Conservation (phyloP, 1,284 basidiomycete species). For the Irpex sp. region DNA sequence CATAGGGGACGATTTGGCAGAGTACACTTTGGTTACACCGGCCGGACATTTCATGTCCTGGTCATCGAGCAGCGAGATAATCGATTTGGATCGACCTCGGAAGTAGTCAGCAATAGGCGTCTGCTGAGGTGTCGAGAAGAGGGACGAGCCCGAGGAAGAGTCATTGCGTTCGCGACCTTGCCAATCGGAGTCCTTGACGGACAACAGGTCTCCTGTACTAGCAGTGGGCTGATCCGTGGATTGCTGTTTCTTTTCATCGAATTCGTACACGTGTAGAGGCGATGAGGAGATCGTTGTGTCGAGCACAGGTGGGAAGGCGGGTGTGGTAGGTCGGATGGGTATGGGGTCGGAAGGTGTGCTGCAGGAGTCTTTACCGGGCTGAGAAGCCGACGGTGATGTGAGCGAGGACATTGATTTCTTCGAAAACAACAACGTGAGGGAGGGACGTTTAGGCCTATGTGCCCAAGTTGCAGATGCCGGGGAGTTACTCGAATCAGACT, state of each 20-base stretch:
- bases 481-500: conserved; percentile 16
- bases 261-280: conserved; percentile 36
- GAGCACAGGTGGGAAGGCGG: conserved; percentile 40
- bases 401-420: conserved; percentile 33
- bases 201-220: background rate
- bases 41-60: conserved; percentile 20
- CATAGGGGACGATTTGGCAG: background rate
- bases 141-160: conserved; percentile 23
- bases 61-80: conserved; percentile 25
- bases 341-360: background rate
- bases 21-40: background rate
- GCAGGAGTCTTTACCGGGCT: background rate
- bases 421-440: conserved; percentile 33
- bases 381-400: conserved; percentile 17
- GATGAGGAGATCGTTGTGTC: conserved; percentile 49
- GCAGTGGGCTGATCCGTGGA: background rate
- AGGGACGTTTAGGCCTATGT: conserved; percentile 30
- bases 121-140: conserved; percentile 29
- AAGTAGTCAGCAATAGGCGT: conserved; percentile 50
- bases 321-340: background rate
- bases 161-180: conserved; percentile 18
- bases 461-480: conserved; percentile 23
- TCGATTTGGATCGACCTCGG: conserved; percentile 29
- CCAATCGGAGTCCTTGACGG: background rate
- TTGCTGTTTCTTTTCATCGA: conserved; percentile 3